A percentile compares a stretch with the other conserved stretches of the same genome.
These are phyloP conservation scores for Trypanosoma brucei DNA, from an alignment of 208 protist species.

Conservation along the genomic window DNA sequence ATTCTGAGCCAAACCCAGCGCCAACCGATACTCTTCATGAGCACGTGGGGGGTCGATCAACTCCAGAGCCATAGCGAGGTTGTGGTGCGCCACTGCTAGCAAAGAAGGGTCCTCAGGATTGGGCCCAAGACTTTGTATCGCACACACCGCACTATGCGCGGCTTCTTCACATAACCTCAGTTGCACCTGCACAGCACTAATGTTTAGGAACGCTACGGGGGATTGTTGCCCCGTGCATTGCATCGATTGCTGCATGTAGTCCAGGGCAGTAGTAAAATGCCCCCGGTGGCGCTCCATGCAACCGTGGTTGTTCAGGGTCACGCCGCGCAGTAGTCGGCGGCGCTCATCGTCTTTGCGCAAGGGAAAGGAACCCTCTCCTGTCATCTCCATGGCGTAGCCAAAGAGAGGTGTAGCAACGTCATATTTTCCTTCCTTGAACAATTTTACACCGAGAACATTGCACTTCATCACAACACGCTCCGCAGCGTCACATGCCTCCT, in stretches of 20 bases:
- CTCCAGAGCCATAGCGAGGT: slow-evolving; percentile 89
- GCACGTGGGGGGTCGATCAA: slow-evolving; percentile 50
- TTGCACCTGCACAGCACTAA: slow-evolving; percentile 85
- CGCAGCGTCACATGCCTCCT: slow-evolving; percentile 57
- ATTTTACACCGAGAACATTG: slow-evolving; percentile 61
- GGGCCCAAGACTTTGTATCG: slow-evolving; percentile 60
- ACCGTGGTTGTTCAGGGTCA: slow-evolving; percentile 88
- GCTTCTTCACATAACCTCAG: slow-evolving; percentile 75
- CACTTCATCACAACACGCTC: slow-evolving; percentile 74
- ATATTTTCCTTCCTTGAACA: slow-evolving; percentile 80
- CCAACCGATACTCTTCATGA: slow-evolving; percentile 72
- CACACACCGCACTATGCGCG: slow-evolving; percentile 52
- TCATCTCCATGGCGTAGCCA: slow-evolving; percentile 66
- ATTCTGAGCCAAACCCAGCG: slow-evolving; percentile 40
- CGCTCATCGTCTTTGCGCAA: slow-evolving; percentile 50
- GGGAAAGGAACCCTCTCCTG: slow-evolving; percentile 55
- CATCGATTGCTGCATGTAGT: slow-evolving; percentile 77
- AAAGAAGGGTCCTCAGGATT: slow-evolving; percentile 74
- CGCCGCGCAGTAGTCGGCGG: slow-evolving; percentile 69
- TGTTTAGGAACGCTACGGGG: slow-evolving; percentile 86
- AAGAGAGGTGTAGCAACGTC: slow-evolving; percentile 46
- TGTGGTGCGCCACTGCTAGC: slow-evolving; percentile 86
- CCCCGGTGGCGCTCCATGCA: slow-evolving; percentile 86
- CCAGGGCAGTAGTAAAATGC: slow-evolving; percentile 65
- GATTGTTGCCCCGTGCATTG: slow-evolving; percentile 66